These are phyloP conservation scores for Inonotus obliquus DNA, from an alignment of 1,284 basidiomycete genomes.

Conservation along the genomic window DNA sequence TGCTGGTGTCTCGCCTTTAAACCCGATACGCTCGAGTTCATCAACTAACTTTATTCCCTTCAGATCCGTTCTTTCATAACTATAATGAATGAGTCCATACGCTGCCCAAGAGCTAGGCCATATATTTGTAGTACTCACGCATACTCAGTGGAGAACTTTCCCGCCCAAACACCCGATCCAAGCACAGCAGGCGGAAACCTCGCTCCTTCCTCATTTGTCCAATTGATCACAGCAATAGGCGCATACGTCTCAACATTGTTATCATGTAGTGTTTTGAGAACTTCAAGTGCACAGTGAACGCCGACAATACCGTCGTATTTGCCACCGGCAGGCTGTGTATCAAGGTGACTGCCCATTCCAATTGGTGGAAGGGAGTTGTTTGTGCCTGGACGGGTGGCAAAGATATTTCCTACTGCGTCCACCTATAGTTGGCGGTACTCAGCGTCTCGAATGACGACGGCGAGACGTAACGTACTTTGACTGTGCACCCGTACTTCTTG, in stretches of 20 bases:
- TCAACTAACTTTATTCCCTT: conserved; percentile 19
- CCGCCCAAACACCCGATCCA: conserved; percentile 24
- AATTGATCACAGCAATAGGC: conserved; percentile 24
- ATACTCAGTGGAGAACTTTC: conserved; percentile 19
- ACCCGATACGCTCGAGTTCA: conserved; percentile 24
- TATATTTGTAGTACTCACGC: conserved; percentile 14
- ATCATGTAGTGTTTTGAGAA: conserved; percentile 22
- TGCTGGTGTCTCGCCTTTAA: conserved; percentile 21
- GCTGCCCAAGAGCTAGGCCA: too few relatives aligned
- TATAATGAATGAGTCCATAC: not conserved
- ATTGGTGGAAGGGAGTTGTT: conserved; percentile 19
- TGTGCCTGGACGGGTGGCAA: conserved; percentile 20
- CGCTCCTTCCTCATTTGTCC: conserved; percentile 27
- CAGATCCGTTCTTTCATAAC: conserved; percentile 17
- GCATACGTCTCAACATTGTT: conserved; percentile 23
- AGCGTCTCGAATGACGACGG: too few relatives aligned
- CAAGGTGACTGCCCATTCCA: conserved; percentile 23
- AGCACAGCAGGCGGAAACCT: conserved; percentile 24
- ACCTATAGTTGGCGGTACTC: not conserved
- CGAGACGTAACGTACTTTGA: conserved; percentile 19
- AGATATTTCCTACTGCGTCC: conserved; percentile 20
- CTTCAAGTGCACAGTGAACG: conserved; percentile 24
- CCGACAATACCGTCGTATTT: conserved; percentile 27
- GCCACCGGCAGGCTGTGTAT: conserved; percentile 25
- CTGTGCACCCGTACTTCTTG: conserved; percentile 21